A percentile compares a stretch with the other conserved stretches of the same genome.
These are phyloP conservation scores for Arthrobotrys conoides DNA, from an alignment of 2,329 filamentous ascomycete species.

Conservation along the genomic window DNA sequence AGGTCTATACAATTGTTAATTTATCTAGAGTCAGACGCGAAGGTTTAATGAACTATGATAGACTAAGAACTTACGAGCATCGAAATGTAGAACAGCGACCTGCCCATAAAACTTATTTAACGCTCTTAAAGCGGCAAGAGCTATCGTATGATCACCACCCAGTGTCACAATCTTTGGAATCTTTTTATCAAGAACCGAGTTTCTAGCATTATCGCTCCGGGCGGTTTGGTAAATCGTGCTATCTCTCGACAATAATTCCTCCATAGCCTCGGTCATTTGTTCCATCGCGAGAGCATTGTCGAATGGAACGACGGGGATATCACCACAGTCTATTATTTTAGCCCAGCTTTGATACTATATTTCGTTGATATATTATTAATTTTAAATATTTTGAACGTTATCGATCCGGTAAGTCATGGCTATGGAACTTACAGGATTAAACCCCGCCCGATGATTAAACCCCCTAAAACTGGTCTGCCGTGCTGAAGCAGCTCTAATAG, in stretches of 20 bases:
- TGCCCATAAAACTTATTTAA: conserved; percentile 75
- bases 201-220: conserved; percentile 12
- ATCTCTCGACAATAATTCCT: conserved; percentile 72
- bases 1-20: conserved; percentile 71
- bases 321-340: conserved; percentile 86
- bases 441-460: conserved; percentile 83
- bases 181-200: conserved; percentile 61
- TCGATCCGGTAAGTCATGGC: not conserved
- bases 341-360: conserved; percentile 79
- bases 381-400: not conserved
- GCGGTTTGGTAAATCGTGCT: conserved; percentile 31
- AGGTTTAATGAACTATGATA: no score
- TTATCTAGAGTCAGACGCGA: not conserved
- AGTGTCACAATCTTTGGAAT: conserved; percentile 76
- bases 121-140: conserved; percentile 78
- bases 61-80: conserved; percentile 68
- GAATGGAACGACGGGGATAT: conserved; percentile 87
- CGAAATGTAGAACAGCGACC: conserved; percentile 81
- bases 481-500: conserved; percentile 85
- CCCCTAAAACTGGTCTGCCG: conserved; percentile 84
- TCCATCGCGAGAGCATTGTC: conserved; percentile 84
- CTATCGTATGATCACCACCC: conserved; percentile 80
- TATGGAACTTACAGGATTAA: conserved; percentile 76
- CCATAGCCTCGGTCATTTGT: conserved; percentile 87
- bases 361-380: not conserved